Percentiles rank a stretch among this genome's conserved stretches.
These are phyloP conservation scores for Medicago arabica DNA, from an alignment of 306 rosid genomes.

Conservation along the genomic window DNA sequence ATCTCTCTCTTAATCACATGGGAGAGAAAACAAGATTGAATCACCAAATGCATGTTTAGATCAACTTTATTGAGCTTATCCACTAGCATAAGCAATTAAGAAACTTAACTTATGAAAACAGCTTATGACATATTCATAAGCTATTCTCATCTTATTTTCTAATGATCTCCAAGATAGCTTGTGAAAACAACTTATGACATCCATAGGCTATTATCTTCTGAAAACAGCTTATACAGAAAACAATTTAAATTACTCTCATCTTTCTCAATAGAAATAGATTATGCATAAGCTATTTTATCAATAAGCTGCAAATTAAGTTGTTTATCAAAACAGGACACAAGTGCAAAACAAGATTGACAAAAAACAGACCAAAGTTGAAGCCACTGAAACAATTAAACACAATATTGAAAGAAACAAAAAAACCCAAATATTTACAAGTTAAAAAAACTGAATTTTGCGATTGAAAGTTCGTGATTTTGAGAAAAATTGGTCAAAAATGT, in stretches of 20 bases:
- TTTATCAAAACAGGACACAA: too few species aligned
- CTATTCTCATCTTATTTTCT: too few species aligned
- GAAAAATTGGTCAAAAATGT: neutral
- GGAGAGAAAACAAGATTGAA: neutral
- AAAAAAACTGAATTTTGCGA: neutral
- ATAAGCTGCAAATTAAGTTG: neutral
- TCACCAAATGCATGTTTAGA: too few species aligned
- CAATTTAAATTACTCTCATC: too few species aligned
- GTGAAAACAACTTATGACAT: neutral
- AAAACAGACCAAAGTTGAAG: slow-evolving; percentile 13
- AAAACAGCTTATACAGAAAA: too few species aligned
- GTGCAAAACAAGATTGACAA: neutral
- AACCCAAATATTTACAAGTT: neutral
- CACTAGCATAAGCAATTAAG: too few species aligned
- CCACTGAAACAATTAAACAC: neutral
- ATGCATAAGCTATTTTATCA: neutral
- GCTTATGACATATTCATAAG: too few species aligned
- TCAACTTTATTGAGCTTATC: too few species aligned
- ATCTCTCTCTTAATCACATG: neutral
- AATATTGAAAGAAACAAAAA: neutral
- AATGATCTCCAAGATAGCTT: neutral
- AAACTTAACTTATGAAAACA: too few species aligned
- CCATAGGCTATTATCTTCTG: too few species aligned
- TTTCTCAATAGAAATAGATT: neutral
- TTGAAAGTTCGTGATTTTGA: slow-evolving; percentile 5